Evolutionary conservation across 73 alveolate species (phyloP), one percentile per base, ranked within the genome.

Genomic region (Paramecium bursaria): DNA sequence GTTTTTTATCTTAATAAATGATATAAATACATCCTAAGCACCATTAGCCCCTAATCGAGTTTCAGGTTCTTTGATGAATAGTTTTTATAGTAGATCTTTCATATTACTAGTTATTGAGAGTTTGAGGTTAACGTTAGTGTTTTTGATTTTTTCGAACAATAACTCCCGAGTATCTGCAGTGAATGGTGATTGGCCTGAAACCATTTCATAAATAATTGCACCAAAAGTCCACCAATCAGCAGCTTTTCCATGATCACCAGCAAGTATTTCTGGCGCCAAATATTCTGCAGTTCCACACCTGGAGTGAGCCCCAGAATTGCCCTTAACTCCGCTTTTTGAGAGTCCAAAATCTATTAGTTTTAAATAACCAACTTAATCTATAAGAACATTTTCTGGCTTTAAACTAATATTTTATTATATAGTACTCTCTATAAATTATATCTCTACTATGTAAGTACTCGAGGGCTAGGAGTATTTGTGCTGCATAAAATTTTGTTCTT

Each of bases 281-380:
- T 95, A 95, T 75, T 95, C 99, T 0, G 99, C 98, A 11, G 97
- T 92, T 17, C 99, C 99, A 75, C 98, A 93, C 26, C 42, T 39
- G 4, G 88, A 76, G 52, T 51, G 74, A 17, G 80, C 88, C 33
- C 75, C 88, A 29, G 52, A 33, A 33, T 76, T 76, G 1, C 75
- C 50, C 31, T 50, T 30, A 19, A 76, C 48, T 35, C 75, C 79
- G 44, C 42, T 23, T 76, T 76, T 76, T 1, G 88, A 76, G 42
- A 76, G 44, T 11, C 88, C 88, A 51, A 76, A 76, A 30, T 76
- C 88, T 19, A 79, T 76, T 53, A 76, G 33, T 25, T 76, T 76
- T 0, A 76, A 29, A 21, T 76, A 76, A 7, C 88, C 88, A 51
- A 51, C 88, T 33, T 39, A 33, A 76, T 76, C 88, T 31, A 76